These are phyloP conservation scores for Takakia lepidozioides DNA, from an alignment of 225 moss, liverwort and hornwort genomes.

Conservation along the genomic window DNA sequence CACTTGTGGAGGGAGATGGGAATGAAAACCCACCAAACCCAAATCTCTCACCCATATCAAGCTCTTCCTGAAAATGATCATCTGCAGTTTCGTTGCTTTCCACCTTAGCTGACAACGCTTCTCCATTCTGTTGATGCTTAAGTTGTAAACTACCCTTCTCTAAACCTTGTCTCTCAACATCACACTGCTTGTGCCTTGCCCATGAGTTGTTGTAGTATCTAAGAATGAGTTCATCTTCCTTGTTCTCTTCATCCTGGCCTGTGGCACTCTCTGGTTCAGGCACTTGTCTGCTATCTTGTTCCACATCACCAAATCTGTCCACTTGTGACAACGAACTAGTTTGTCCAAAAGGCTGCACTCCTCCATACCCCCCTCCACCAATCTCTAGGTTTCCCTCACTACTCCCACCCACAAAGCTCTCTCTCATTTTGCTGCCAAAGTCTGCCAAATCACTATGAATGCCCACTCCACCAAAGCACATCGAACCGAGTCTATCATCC, in stretches of 20 bases:
- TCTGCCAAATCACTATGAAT: conserved; percentile 82
- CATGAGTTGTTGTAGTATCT: conserved; percentile 89
- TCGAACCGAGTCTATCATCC: conserved; percentile 41
- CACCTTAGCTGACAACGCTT: conserved; percentile 20
- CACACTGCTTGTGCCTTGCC: conserved; percentile 80
- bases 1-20: conserved; percentile 89
- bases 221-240: conserved; percentile 78
- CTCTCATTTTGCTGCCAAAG: conserved; percentile 73
- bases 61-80: conserved; percentile 45
- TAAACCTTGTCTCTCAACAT: conserved; percentile 59
- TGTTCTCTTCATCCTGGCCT: conserved; percentile 66
- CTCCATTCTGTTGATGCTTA: conserved; percentile 34
- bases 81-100: conserved; percentile 60
- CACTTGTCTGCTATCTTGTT: conserved; percentile 24
- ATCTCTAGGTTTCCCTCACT: conserved; percentile 68
- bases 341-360: conserved; percentile 30
- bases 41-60: conserved; percentile 38
- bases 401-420: conserved; percentile 71
- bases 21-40: conserved; percentile 92
- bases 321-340: conserved; percentile 38
- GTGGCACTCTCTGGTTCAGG: conserved; percentile 40
- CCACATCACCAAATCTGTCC: too few relatives aligned
- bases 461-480: conserved; percentile 71
- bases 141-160: conserved; percentile 31
- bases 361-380: conserved; percentile 40